Base-by-base conservation (phyloP, 352 stramenopile genomes). In the Globisporangium carolinianum region DNA sequence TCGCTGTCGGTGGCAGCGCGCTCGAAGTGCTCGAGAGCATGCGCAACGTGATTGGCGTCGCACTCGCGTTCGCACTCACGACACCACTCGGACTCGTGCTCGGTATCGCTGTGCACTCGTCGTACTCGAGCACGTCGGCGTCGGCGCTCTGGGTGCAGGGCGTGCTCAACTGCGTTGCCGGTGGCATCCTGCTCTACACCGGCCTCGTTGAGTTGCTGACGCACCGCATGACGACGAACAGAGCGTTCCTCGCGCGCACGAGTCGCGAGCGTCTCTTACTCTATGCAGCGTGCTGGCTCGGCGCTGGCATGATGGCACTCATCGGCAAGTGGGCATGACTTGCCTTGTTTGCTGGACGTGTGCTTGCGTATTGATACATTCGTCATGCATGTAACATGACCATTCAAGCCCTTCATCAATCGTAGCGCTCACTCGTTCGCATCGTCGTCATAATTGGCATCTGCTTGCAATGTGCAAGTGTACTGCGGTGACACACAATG, bases 191-290 rank as follows among this genome's bases (percentile, higher is more conserved):
- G 65, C 55, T 89, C 24, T 90, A 91, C 71, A 82, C 73, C 39
- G 53, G 66, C 35, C 60, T 57, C 43, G 58, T 73, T 35, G 57
- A 75, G 17, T 55, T 63, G 47, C 36, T 91, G 57, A 83, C 79
- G 60, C 77, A 86, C 69, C 79, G 87, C 64, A 77, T 90, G 67
- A 88, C 78, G 47, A 81, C 55, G 14, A 89, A 87, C 65, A 43
- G 65, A 6, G 66, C 77, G 52, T 89, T 92, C 65, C 62, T 85
- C 48, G 65, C 54, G 32, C 66, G 68, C 5, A 59, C 55, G 2
- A 45, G 62, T 8, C 24, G 51, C 2, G 59, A 87, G 50, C 74
- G 75, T 2, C 67, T 81, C 15, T 50, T 70, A 32, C 42, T 83
- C 36, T 80, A 87, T 57, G 32, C 73, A n/a, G 67, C 58, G 9